phyloP scores from a whole-genome alignment of 108 stramenopile genomes.

The Schizochytrium sp. region DNA sequence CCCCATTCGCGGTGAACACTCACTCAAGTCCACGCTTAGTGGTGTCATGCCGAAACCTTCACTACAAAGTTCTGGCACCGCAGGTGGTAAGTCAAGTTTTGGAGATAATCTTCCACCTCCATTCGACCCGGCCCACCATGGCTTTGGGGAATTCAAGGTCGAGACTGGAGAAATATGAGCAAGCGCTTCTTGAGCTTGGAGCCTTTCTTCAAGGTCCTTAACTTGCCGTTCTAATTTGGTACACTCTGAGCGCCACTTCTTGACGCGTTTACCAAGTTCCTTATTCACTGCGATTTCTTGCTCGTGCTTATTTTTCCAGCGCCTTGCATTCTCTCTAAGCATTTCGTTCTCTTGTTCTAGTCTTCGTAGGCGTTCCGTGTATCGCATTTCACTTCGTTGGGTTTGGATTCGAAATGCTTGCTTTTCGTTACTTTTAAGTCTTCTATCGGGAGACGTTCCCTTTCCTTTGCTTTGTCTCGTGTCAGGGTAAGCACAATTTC shows the following conservation, averaged over 20 bases:
- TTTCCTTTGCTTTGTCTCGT: too few relatives aligned
- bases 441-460: background rate
- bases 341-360: constrained; percentile 18
- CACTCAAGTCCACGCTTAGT: background rate
- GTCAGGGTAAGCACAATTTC: too few relatives aligned
- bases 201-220: background rate
- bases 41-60: background rate
- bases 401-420: background rate
- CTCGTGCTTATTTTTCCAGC: constrained; percentile 9
- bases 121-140: background rate
- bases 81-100: background rate
- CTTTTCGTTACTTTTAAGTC: background rate
- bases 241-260: background rate
- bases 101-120: background rate
- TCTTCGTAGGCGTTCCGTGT: background rate
- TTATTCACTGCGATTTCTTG: constrained; percentile 52
- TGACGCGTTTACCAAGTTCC: constrained; percentile 32
- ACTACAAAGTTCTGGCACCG: background rate
- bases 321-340: constrained; percentile 11
- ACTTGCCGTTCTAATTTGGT: background rate
- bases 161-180: constrained; percentile 41
- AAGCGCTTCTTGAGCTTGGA: background rate
- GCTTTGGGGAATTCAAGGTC: background rate
- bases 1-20: too few relatives aligned
- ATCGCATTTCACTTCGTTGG: background rate